phyloP scores from a whole-genome alignment of 1,284 basidiomycete species.

The Naganishia liquefaciens region DNA sequence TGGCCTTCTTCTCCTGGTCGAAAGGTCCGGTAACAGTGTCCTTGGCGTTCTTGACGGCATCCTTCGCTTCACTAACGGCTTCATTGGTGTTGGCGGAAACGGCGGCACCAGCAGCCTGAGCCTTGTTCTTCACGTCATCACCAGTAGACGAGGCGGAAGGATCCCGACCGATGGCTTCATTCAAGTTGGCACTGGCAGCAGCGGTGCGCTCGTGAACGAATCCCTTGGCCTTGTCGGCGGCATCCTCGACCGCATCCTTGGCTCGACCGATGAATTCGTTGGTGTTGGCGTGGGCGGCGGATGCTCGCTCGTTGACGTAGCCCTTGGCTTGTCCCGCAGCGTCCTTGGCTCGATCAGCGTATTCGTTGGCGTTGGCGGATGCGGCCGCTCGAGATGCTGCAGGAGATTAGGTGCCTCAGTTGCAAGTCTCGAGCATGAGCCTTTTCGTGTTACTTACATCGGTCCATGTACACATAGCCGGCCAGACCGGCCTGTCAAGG shows the following conservation, averaged over 20 bases:
- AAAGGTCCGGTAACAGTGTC: conserved; percentile 30
- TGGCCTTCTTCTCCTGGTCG: conserved; percentile 38
- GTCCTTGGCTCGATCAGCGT: conserved; percentile 24
- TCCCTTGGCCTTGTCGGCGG: conserved; percentile 33
- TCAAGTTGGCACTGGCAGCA: conserved; percentile 32
- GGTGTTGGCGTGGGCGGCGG: conserved; percentile 34
- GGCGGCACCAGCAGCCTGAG: conserved; percentile 33
- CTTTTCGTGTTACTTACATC: conserved; percentile 19
- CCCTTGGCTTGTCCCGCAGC: conserved; percentile 35
- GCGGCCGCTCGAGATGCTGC: conserved; percentile 37
- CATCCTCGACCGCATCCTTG: conserved; percentile 34
- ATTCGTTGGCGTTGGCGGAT: conserved; percentile 28
- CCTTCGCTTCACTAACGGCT: conserved; percentile 35
- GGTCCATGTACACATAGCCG: conserved; percentile 45
- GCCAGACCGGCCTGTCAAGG: conserved; percentile 41
- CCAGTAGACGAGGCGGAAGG: conserved; percentile 31
- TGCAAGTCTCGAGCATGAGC: conserved; percentile 1
- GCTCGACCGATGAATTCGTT: conserved; percentile 35
- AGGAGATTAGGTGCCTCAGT: neutral
- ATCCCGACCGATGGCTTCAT: conserved; percentile 38
- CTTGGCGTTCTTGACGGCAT: conserved; percentile 34
- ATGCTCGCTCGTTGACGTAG: conserved; percentile 35
- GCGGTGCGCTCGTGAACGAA: conserved; percentile 29
- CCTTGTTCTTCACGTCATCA: conserved; percentile 36
- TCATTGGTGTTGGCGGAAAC: conserved; percentile 36